These are phyloP conservation scores for Ceratobasidium sp. DNA, from an alignment of 1,284 basidiomycete species.

Conservation along the genomic window DNA sequence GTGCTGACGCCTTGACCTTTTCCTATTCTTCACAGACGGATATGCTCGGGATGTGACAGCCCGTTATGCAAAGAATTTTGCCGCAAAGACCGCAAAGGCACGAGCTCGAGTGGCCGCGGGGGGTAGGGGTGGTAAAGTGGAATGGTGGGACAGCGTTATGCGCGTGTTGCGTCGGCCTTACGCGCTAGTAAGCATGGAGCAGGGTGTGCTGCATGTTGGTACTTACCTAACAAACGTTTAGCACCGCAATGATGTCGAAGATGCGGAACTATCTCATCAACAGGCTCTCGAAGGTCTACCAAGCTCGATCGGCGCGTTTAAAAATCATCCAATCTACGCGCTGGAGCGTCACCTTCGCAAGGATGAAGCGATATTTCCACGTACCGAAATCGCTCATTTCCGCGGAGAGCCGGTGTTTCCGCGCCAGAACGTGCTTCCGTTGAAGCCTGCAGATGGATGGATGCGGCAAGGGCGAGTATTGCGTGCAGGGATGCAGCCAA, in stretches of 20 bases:
- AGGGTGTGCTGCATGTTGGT: not conserved
- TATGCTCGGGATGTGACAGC: constrained; percentile 66
- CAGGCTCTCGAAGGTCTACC: constrained; percentile 96
- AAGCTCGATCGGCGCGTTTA: constrained; percentile 90
- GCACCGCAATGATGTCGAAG: constrained; percentile 94
- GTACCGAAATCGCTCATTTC: constrained; percentile 89
- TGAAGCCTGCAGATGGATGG: constrained; percentile 96
- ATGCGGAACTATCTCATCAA: constrained; percentile 87
- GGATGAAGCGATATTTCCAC: constrained; percentile 89
- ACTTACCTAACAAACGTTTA: constrained; percentile 56
- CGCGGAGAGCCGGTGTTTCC: constrained; percentile 94
- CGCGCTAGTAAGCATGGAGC: constrained; percentile 72
- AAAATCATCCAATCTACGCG: constrained; percentile 94
- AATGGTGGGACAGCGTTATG: constrained; percentile 89
- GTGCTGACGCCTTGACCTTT: not conserved
- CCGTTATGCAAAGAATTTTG: constrained; percentile 80
- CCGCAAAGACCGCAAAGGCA: constrained; percentile 84
- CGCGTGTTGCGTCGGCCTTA: constrained; percentile 77
- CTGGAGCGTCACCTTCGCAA: constrained; percentile 90
- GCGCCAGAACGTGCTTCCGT: constrained; percentile 81
- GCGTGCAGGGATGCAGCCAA: constrained; percentile 80
- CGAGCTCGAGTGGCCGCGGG: constrained; percentile 72
- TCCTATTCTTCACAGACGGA: constrained; percentile 64
- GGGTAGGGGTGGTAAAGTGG: constrained; percentile 68
- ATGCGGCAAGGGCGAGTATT: constrained; percentile 87